Percentiles rank a stretch among this genome's conserved stretches.
Evolutionary conservation across 495 filamentous ascomycete genomes (phyloP).

Genomic region (Trichoderma virens): DNA sequence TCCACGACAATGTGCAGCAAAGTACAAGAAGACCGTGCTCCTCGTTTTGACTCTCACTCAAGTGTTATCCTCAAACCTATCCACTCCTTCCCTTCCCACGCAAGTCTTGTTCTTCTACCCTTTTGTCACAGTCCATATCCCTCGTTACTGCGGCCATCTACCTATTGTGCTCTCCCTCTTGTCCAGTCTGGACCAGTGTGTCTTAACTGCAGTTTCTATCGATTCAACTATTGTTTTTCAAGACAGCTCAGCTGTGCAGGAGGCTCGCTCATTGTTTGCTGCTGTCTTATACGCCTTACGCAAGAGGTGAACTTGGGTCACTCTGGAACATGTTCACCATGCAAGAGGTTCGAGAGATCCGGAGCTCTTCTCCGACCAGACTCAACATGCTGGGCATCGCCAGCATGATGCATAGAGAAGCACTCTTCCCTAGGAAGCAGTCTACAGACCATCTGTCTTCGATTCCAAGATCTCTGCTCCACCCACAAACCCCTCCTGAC

Average conservation of each 20-base stretch:
- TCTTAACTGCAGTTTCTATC: slow-evolving; percentile 1
- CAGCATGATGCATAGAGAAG: not conserved
- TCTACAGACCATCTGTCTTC: slow-evolving; percentile 2
- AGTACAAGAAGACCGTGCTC: slow-evolving; percentile 9
- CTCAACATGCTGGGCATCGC: not conserved
- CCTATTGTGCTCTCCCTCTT: not conserved
- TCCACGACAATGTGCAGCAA: not conserved
- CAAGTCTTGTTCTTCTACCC: slow-evolving; percentile 3
- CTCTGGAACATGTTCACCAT: slow-evolving; percentile 2
- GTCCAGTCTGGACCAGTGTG: not conserved
- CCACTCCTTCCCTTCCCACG: slow-evolving; percentile 4
- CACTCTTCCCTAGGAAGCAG: not conserved
- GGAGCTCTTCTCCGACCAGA: not conserved
- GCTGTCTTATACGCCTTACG: not conserved
- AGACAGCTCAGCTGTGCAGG: not conserved
- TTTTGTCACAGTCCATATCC: not conserved
- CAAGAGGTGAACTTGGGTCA: not conserved
- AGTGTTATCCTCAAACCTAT: slow-evolving; percentile 6
- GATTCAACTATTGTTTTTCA: not conserved
- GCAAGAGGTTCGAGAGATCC: not conserved
- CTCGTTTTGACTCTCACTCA: slow-evolving; percentile 6
- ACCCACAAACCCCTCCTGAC: slow-evolving; percentile 10
- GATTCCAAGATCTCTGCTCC: not conserved
- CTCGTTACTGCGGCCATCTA: not conserved
- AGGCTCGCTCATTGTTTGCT: not conserved